Conservation (phyloP, 1,139 yeast genomes). For the Scheffersomyces lignicola region DNA sequence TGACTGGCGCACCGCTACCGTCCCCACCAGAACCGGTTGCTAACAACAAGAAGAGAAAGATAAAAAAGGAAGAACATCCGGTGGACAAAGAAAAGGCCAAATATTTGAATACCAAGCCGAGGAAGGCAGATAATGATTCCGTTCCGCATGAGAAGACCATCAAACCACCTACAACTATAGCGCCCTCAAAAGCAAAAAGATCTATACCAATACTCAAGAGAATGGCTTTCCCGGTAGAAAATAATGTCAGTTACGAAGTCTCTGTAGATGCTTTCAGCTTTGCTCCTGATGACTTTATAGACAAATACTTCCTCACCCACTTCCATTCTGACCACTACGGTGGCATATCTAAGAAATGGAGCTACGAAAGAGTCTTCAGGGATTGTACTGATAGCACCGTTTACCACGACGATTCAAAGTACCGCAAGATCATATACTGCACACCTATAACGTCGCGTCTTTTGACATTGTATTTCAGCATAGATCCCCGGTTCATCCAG, state of each 20-base stretch:
- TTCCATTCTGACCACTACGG: slow-evolving; percentile 94
- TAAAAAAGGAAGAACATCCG: slow-evolving; percentile 12
- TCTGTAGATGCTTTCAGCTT: slow-evolving; percentile 73
- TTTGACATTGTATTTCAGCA: slow-evolving; percentile 52
- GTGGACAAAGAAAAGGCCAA: slow-evolving; percentile 16
- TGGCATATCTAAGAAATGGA: slow-evolving; percentile 79
- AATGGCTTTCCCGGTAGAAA: slow-evolving; percentile 37
- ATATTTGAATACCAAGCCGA: slow-evolving; percentile 11
- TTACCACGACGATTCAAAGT: slow-evolving; percentile 42
- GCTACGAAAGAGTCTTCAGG: slow-evolving; percentile 40
- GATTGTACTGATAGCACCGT: slow-evolving; percentile 22
- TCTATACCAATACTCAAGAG: slow-evolving; percentile 59
- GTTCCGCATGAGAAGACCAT: slow-evolving; percentile 16
- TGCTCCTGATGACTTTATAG: slow-evolving; percentile 45
- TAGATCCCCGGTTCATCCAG: slow-evolving; percentile 52
- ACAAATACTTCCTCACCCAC: slow-evolving; percentile 67
- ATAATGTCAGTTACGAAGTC: slow-evolving; percentile 27
- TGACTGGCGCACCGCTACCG: slow-evolving; percentile 11
- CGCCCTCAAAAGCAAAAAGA: slow-evolving; percentile 21
- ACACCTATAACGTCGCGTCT: slow-evolving; percentile 67
- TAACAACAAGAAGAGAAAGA: slow-evolving; percentile 1
- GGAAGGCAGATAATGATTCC: too few relatives aligned
- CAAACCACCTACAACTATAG: slow-evolving; percentile 22
- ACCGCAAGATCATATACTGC: slow-evolving; percentile 56
- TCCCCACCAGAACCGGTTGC: slow-evolving; percentile 3